Conservation (phyloP, 441 rosid species). For the Corymbia calophylla region DNA sequence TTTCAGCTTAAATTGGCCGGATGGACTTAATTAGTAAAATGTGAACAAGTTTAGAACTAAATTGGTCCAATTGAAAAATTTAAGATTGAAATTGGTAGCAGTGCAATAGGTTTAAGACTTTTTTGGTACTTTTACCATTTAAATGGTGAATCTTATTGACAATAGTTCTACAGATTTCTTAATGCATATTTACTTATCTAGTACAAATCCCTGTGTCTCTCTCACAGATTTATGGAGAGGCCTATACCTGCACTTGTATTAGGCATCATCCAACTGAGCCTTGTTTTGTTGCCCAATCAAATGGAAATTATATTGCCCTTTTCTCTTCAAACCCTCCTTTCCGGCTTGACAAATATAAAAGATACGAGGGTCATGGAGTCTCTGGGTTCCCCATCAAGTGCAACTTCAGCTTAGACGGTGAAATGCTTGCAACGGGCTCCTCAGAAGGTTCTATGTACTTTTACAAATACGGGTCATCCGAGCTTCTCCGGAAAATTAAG, state of each 20-base stretch:
- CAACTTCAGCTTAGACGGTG: conserved; percentile 59
- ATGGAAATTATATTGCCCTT: conserved; percentile 77
- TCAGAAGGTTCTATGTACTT: conserved; percentile 65
- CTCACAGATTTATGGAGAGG: conserved; percentile 70
- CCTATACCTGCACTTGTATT: conserved; percentile 73
- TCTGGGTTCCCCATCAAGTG: conserved; percentile 79
- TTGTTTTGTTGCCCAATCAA: conserved; percentile 65
- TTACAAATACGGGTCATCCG: conserved; percentile 36
- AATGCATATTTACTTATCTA: not conserved
- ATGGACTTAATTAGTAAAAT: no score
- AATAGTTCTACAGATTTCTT: not conserved
- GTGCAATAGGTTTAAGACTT: no score
- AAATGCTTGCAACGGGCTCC: conserved; percentile 61
- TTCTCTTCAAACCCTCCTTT: conserved; percentile 70
- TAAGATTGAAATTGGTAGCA: no score
- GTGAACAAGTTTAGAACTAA: no score
- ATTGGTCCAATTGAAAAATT: no score
- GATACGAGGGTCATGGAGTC: conserved; percentile 67
- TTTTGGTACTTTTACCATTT: no score
- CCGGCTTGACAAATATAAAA: conserved; percentile 68
- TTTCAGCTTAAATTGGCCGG: no score
- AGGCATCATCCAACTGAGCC: conserved; percentile 60
- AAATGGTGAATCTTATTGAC: not conserved
- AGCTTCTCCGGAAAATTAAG: conserved; percentile 45
- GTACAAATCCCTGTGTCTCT: not conserved